Evolutionary conservation across 768 basidiomycete species (phyloP), one percentile per base, ranked within the genome.

Genomic region (Xerocomellus amylosporus): DNA sequence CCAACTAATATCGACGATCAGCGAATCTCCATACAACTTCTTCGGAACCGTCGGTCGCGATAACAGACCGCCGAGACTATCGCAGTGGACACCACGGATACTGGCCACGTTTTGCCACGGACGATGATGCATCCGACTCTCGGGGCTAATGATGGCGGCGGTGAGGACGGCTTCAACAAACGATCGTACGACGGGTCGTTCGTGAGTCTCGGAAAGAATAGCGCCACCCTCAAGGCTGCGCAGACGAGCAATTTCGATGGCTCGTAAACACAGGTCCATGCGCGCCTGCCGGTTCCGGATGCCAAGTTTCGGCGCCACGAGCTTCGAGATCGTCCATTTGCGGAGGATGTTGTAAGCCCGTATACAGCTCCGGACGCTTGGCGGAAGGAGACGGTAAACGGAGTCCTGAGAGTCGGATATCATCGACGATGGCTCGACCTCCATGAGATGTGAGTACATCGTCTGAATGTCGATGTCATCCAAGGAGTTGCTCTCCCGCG

Each of bases 1-100:
- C 90, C 90, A 93, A 10, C 88, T 88, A 59, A 90, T 80, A 64
- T 93, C 91, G 15, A 87, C 79, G 4, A 85, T 83, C 42, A 91
- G 71, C 7, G 79, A 73, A 31, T 83, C 79, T 30, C 74, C 74
- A 30, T 79, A 75, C 13, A 73, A 64, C 17, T 77, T 70, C 10
- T 74, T 69, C 45, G 79, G 77, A 8, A 77, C 68, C 41, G 64
- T 72, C 2, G 83, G 82, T 48, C 78, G 77, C 17, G 77, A 74
- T 39, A 92, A 70, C 40, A 92, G 68, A 1, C 81, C 73, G 1
- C 71, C 59, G 9, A 92, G 73, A 9, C 83, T 81, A 54, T 92
- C 90, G 50, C 79, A 84, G 6, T 77, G 72, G 15, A 77, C 77
- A 0, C 84, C 84, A 33, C 90, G 84, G 45, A 69, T 72, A n/a